phyloP scores from a whole-genome alignment of 345 rosid species.

The Microcos paniculata region DNA sequence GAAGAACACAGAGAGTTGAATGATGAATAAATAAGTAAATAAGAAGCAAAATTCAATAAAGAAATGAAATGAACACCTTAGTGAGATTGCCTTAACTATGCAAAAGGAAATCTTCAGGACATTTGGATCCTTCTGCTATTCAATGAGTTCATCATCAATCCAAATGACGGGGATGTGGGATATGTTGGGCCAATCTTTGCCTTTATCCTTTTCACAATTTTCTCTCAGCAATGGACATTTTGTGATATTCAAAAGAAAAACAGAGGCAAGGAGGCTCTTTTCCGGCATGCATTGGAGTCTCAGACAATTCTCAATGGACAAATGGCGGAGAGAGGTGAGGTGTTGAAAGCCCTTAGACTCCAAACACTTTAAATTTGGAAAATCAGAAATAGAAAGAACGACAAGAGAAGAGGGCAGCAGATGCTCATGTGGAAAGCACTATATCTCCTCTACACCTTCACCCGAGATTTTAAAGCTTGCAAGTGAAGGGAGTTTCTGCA shows the following conservation, averaged over 20 bases:
- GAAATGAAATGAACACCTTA: too few species aligned
- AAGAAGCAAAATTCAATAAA: too few species aligned
- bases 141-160: neutral
- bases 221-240: neutral
- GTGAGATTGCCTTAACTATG: too few species aligned
- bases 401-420: neutral
- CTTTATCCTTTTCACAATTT: neutral
- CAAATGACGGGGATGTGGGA: neutral
- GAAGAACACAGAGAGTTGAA: too few species aligned
- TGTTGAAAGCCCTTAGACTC: neutral
- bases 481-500: neutral
- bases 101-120: neutral
- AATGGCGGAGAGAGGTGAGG: neutral
- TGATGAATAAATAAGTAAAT: too few species aligned
- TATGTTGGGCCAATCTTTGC: neutral
- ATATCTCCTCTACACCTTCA: neutral
- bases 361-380: neutral
- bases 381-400: rapidly evolving
- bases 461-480: neutral
- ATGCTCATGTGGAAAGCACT: neutral
- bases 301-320: neutral
- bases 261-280: neutral
- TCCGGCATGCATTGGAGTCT: neutral
- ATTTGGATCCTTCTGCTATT: neutral
- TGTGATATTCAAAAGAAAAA: rapidly evolving